Percentiles rank a stretch among this genome's conserved stretches.
Conservation (phyloP, 768 basidiomycete species). For the Boletus reticuloceps region DNA sequence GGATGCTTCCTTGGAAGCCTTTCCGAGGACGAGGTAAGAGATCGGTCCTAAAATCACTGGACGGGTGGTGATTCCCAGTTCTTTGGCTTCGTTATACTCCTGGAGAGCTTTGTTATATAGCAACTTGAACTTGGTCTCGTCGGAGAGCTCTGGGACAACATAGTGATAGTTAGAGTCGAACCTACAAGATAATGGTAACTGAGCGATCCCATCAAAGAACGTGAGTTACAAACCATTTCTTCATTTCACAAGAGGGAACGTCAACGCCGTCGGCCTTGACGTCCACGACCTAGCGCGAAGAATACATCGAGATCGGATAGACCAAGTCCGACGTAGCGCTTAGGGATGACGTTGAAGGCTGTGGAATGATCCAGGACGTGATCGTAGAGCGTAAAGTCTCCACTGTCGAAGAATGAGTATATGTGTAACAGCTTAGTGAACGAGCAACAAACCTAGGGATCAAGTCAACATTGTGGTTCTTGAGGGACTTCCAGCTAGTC, state of each 20-base stretch:
- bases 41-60: constrained; percentile 95
- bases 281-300: constrained; percentile 99
- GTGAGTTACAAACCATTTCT: constrained; percentile 80
- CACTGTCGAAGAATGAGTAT: constrained; percentile 50
- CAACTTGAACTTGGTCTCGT: constrained; percentile 89
- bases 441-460: constrained; percentile 73
- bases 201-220: neutral
- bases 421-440: neutral
- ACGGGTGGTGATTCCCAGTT: constrained; percentile 82
- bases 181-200: constrained; percentile 42
- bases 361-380: constrained; percentile 97
- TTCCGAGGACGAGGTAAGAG: constrained; percentile 92
- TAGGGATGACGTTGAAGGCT: constrained; percentile 95
- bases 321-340: constrained; percentile 85
- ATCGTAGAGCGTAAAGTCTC: constrained; percentile 98
- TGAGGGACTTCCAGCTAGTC: constrained; percentile 83
- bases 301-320: constrained; percentile 91
- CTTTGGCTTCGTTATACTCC: constrained; percentile 94
- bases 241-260: constrained; percentile 98
- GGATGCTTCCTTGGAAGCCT: constrained; percentile 81
- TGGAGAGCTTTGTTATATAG: constrained; percentile 93
- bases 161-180: constrained; percentile 99
- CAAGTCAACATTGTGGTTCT: constrained; percentile 81
- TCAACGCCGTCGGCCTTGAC: constrained; percentile 93
- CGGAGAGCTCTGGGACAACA: constrained; percentile 95